A percentile compares a stretch with the other conserved stretches of the same genome.
phyloP scores from a whole-genome alignment of 805 yeast species.

The Saturnispora sekii region DNA sequence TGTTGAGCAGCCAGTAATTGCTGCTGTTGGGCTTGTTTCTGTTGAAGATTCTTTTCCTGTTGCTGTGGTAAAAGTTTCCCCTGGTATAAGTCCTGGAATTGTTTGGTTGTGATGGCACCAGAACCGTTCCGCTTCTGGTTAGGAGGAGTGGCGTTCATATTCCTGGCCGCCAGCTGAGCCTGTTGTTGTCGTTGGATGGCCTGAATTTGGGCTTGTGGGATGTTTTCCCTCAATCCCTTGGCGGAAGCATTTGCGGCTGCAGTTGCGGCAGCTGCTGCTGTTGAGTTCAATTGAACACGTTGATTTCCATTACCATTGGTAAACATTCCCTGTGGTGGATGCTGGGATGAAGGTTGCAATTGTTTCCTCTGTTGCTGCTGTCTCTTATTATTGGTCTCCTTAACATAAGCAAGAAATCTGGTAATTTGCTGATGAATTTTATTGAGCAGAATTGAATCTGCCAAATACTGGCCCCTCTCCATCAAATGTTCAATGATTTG shows the following conservation, averaged over 20 bases:
- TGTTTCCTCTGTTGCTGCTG: slow-evolving; percentile 19
- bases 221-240: background rate
- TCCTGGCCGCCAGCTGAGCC: background rate
- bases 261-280: slow-evolving; percentile 9
- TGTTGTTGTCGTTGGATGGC: slow-evolving; percentile 2
- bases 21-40: slow-evolving; percentile 7
- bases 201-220: slow-evolving; percentile 8
- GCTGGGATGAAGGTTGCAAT: slow-evolving; percentile 17
- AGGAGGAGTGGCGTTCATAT: slow-evolving; percentile 1
- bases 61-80: slow-evolving; percentile 15
- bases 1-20: slow-evolving; percentile 1
- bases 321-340: slow-evolving; percentile 14
- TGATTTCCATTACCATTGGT: slow-evolving; percentile 1
- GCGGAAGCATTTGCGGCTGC: slow-evolving; percentile 5
- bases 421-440: slow-evolving; percentile 65
- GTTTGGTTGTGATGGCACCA: background rate
- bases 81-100: background rate
- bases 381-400: slow-evolving; percentile 36
- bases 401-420: slow-evolving; percentile 64
- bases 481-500: slow-evolving; percentile 64
- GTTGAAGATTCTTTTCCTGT: background rate
- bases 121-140: background rate
- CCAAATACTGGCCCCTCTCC: slow-evolving; percentile 41
- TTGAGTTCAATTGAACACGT: background rate
- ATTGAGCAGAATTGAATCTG: slow-evolving; percentile 62